Evolutionary conservation across 2,329 filamentous ascomycete species (phyloP).

Genomic region (Beauveria sp.): DNA sequence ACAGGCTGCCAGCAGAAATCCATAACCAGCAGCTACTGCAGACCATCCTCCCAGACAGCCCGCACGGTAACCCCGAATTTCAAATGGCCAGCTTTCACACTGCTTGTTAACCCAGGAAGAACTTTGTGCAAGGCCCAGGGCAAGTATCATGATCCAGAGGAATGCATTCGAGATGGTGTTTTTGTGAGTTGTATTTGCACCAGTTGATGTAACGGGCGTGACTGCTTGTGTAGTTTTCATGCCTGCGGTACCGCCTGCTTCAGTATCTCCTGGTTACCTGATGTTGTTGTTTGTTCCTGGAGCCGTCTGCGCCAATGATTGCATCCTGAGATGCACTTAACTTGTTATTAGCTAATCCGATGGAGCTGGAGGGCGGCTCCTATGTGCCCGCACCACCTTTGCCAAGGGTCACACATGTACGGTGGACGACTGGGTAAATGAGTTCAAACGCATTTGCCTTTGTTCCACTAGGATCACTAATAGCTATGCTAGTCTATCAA

Average conservation of each 20-base stretch:
- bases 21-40: not conserved
- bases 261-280: not conserved
- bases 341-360: not conserved
- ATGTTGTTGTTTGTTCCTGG: not conserved
- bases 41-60: not conserved
- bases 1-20: not conserved
- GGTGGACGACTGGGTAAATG: too few species aligned
- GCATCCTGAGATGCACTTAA: not conserved
- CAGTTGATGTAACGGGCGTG: not conserved
- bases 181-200: not conserved
- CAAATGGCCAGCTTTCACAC: not conserved
- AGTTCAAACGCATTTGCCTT: too few species aligned
- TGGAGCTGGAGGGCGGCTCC: not conserved
- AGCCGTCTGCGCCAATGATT: not conserved
- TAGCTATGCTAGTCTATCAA: too few species aligned
- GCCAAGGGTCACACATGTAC: too few species aligned
- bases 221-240: not conserved
- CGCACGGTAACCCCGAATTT: not conserved
- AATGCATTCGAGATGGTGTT: not conserved
- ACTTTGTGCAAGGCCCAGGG: not conserved
- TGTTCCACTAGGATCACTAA: too few species aligned
- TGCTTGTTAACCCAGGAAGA: not conserved
- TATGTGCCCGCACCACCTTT: too few species aligned
- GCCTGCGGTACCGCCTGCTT: not conserved
- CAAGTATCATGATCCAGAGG: not conserved